Evolutionary conservation across 106 monocot genomes (phyloP), one percentile per base, ranked within the genome.

Genomic region (Dendrobium nobile): DNA sequence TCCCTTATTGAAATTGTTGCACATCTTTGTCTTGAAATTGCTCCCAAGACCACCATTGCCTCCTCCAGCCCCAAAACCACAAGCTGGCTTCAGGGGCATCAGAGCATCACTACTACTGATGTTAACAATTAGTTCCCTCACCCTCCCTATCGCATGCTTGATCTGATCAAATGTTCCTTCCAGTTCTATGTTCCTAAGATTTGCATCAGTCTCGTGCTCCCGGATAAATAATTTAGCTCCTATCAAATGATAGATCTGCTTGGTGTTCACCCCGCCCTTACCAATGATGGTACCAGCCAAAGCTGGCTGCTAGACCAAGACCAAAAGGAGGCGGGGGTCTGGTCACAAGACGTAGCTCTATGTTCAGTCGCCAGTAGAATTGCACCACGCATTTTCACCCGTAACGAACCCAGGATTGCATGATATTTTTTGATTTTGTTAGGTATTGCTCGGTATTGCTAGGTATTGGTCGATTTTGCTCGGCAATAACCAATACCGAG

Each of bases 81-180:
- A 4, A 18, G 56, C 44, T 47, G 24, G 22, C 1, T 79, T 10
- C 15, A 22, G 11, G 17, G 75, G 80, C 51, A 13, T 11, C 2
- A 13, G 51, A 26, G 16, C 73, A 26, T 77, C 47, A 0, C 88
- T 75, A 42, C 89, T 86, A 51, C 51, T 51, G 16, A 91, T 75
- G 75, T 79, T 89, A 24, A 89, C 75, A 16, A 93, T 91, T 22
- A 91, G 86, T 68, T 93, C 93, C n/a, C 87, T 75, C 2, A 93
- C 91, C 89, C 91, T 86, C 0, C 64, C 77, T 48, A 87, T 89
- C 0, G 91, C 93, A 37, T 87, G 85, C 31, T 86, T 89, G 64
- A 93, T 91, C 89, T 93, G 93, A 73, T 91, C 91, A 83, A 93
- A 91, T 0, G 89, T 85, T 0, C 93, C 93, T 79, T 93, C 93